Base-by-base conservation (phyloP, 176 grass and related monocot species). In the Raddia distichophylla region DNA sequence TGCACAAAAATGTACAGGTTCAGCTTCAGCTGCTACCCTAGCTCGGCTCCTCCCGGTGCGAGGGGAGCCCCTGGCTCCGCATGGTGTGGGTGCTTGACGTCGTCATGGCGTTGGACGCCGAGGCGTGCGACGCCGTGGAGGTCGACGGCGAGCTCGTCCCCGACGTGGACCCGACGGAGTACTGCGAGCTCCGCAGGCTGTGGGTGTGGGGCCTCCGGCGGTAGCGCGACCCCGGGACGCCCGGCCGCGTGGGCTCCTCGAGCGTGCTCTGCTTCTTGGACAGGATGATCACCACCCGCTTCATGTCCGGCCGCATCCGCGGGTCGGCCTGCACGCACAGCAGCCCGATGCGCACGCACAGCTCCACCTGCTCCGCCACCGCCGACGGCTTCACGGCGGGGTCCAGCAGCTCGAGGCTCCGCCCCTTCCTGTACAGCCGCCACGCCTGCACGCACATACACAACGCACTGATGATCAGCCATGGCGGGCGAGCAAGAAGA, bases 291-390 rank as follows among this genome's bases (percentile, higher is more conserved):
- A 93, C 87, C 17, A 93, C 91, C 48, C 91, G 81, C 80, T 91
- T 99, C 96, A 99, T 99, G 90, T 95, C 91, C 5, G 89, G 96
- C 16, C 96, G 84, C 53, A 83, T 53, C 80, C 94, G 92, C 17
- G 91, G 89, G 43, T 99, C 93, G 7, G 80, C 71, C 81, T 95
- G 96, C 76, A 86, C 88, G 83, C 96, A 99, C 5, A 99, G 89
- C 66, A 99, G 81, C 35, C 91, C 96, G 33, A 99, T 56, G n/a
- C 87, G 91, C 18, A 93, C 74, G 45, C 89, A 95, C 62, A 95
- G 78, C 43, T 82, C 80, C 60, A 95, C 96, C 77, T 95, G 87
- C 54, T 93, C 93, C 20, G 42, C 42, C 75, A 82, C 89, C 15
- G 91, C 85, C 7, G 88, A 5, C 35, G 80, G 3, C 75, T 86